Conservation (phyloP, 495 filamentous ascomycete species). For the Tuber magnatum region DNA sequence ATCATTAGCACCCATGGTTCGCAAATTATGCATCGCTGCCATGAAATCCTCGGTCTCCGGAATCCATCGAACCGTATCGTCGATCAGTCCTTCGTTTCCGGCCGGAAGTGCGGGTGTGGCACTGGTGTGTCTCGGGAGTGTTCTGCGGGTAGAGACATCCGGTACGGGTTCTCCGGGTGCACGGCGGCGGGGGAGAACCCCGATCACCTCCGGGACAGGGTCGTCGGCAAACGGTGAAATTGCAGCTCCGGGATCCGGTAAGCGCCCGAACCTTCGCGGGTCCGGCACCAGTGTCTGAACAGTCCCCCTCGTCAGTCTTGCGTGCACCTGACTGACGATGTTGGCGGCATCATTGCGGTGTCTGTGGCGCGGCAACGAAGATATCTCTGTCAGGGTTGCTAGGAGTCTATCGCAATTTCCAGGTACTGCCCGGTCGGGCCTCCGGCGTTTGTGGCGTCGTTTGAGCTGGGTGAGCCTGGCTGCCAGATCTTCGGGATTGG, state of each 20-base stretch:
- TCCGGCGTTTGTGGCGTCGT: neutral
- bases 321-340: neutral
- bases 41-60: neutral
- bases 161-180: neutral
- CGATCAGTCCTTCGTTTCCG: neutral
- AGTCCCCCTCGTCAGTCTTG: neutral
- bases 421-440: neutral
- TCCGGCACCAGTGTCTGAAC: neutral
- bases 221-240: neutral
- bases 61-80: neutral
- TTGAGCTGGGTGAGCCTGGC: neutral
- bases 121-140: neutral
- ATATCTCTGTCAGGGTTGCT: neutral
- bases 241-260: neutral
- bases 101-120: neutral
- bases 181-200: neutral
- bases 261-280: neutral
- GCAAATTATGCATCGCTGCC: neutral
- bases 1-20: conserved; percentile 5
- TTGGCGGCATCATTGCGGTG: neutral
- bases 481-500: neutral
- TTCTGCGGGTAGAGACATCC: neutral
- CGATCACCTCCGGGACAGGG: neutral
- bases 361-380: neutral
- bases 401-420: neutral